Base-by-base conservation (phyloP, 2,329 filamentous ascomycete species). In the Xylariaceae sp. region DNA sequence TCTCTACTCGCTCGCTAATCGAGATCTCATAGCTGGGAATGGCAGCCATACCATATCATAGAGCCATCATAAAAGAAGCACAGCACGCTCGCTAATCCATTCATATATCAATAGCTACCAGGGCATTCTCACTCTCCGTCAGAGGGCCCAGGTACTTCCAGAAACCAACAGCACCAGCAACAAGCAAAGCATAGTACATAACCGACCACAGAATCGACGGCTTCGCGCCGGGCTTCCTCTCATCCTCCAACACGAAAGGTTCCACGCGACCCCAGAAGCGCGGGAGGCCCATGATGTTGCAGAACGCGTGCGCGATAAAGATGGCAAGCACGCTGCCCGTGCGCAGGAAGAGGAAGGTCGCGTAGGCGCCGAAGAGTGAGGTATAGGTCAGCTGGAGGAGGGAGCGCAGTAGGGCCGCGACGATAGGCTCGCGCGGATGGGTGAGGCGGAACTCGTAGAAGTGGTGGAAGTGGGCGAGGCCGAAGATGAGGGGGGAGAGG, bases 401-500 rank as follows among this genome's bases (percentile, higher is more conserved):
- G 1, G 90, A 91, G 53, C 90, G 86, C 34, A 89, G 71, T 4
- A 94, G 69, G 5, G 88, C 85, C 1, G 83, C 79, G 0, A 80
- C 65, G 10, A 87, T 70, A 0, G 89, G 83, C 1, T 88, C 85
- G 63, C 84, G 79, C 7, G 90, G 90, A 68, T 95, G 85, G 1
- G 88, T 90, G 59, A 96, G 79, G 58, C 88, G 83, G 74, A 96
- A 96, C 76, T 97, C 94, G 77, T 96, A 96, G 73, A 96, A 91
- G 76, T 99, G 94, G 75, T 99, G 93, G 52, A 96, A 75, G 75
- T 99, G 94, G 6, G 94, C 92, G 50, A 96, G 85, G 55, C 93
- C 93, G 71, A 97, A 97, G 73, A 96, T 88, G 9, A 97, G 77
- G 5, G 93, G 93, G 1, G 90, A 90, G 9, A 90, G 77, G 75